phyloP scores from a whole-genome alignment of 495 filamentous ascomycete species.

The Daldinia vernicosa region DNA sequence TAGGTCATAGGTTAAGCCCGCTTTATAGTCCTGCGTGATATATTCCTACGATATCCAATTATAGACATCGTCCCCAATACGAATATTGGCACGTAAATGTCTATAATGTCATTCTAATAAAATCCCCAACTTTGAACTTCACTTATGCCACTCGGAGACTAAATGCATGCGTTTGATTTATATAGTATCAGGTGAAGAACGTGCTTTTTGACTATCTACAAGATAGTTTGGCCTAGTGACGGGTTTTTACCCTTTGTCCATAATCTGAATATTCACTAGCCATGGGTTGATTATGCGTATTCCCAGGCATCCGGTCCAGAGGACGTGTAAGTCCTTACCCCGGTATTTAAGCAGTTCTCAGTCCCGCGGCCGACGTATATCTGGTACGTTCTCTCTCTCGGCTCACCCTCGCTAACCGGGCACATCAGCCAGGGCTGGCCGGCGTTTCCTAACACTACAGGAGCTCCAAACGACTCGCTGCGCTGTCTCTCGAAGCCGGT shows the following conservation, averaged over 20 bases:
- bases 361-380: conserved; percentile 16
- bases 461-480: conserved; percentile 35
- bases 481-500: conserved; percentile 28
- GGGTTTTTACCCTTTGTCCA: neutral
- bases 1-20: neutral
- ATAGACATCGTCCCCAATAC: neutral
- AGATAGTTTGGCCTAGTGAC: neutral
- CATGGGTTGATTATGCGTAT: conserved; percentile 13
- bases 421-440: conserved; percentile 28
- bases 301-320: conserved; percentile 21
- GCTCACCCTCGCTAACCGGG: conserved; percentile 31
- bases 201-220: neutral
- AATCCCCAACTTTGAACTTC: too few species aligned
- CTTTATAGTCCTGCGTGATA: neutral
- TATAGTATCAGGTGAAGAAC: neutral
- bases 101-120: neutral
- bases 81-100: neutral
- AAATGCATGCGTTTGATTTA: neutral
- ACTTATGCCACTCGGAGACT: neutral
- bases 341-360: conserved; percentile 16
- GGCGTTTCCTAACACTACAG: conserved; percentile 9
- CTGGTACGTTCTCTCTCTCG: conserved; percentile 35
- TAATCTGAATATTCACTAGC: neutral
- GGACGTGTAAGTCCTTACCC: conserved; percentile 26
- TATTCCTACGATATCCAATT: neutral